phyloP scores from a whole-genome alignment of 495 filamentous ascomycete genomes.

The Oidiodendron maius region DNA sequence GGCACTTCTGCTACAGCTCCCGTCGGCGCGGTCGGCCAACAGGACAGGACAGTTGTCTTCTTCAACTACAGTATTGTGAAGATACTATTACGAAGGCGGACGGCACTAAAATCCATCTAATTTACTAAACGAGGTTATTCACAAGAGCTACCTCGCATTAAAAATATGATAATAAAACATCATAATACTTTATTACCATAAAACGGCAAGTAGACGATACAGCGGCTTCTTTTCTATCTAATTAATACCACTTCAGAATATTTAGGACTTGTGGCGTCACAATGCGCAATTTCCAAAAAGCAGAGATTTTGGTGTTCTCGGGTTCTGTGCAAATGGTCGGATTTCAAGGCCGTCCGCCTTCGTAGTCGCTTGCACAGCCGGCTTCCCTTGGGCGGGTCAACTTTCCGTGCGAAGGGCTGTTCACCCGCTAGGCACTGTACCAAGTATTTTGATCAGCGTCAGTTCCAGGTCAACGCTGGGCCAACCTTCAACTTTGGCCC shows the following conservation, averaged over 20 bases:
- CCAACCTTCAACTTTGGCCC: too few relatives aligned
- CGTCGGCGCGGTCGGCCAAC: too few relatives aligned
- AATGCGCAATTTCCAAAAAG: constrained; percentile 3
- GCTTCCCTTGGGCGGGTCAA: too few relatives aligned
- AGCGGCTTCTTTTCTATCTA: constrained; percentile 2
- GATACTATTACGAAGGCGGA: neutral
- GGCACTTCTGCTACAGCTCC: too few relatives aligned
- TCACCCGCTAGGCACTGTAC: too few relatives aligned
- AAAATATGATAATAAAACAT: constrained; percentile 2
- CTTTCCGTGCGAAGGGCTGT: too few relatives aligned
- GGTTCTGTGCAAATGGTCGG: constrained; percentile 2
- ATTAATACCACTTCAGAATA: neutral
- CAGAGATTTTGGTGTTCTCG: constrained; percentile 7
- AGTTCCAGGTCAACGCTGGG: too few relatives aligned
- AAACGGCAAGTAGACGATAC: constrained; percentile 1
- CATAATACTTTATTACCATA: constrained; percentile 2
- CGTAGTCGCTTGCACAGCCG: too few relatives aligned
- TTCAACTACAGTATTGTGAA: too few relatives aligned
- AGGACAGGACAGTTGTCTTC: too few relatives aligned
- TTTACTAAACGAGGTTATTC: neutral
- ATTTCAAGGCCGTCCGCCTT: constrained; percentile 2
- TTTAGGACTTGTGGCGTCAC: neutral
- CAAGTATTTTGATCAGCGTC: too few relatives aligned
- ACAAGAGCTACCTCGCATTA: constrained; percentile 1
- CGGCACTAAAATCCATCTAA: neutral